Evolutionary conservation across 176 grass and related monocot genomes (phyloP), one percentile per base, ranked within the genome.

Genomic region (Aechmea fasciata): DNA sequence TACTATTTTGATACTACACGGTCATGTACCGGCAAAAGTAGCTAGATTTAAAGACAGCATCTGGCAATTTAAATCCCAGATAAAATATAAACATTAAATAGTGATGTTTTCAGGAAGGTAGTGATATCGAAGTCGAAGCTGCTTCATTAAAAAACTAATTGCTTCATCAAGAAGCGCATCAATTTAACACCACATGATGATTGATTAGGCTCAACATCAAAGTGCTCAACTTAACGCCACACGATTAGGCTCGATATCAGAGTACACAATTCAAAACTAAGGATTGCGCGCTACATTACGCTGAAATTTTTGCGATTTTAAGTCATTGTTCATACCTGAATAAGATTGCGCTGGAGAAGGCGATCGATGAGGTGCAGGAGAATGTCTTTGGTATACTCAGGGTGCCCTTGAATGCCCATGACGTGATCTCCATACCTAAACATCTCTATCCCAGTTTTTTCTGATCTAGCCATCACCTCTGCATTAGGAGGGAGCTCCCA

Each of bases 321-420:
- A 23, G 22, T 23, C 22, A 23, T 23, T 23, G 22, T 23, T 23
- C 14, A 48, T 66, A 86, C 75, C 14, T 64, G 69, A 72, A 95
- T 87, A 57, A 54, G 28, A 15, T 15, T 33, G 41, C 49, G n/a
- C 11, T 3, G 1, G 28, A 73, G 49, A 61, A 88, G 83, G 19
- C 90, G 82, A 67, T 81, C 80, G 49, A 86, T 33, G 53, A 93
- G 85, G 70, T 80, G 83, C 59, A 52, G 24, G 7, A 92, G 85
- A 51, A 92, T 92, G 49, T 83, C 85, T 28, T 50, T 66, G 51
- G 48, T 69, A 73, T 92, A 92, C 75, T 89, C 85, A 1, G 90
- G 90, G 52, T 92, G 90, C 1, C 90, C 90, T 81, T 92, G 90
- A 65, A 84, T 72, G 53, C 90, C 90, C 48, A 95, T 33, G 10